These are phyloP conservation scores for Wolfiporia cocos DNA, from an alignment of 1,284 basidiomycete species.

Conservation along the genomic window DNA sequence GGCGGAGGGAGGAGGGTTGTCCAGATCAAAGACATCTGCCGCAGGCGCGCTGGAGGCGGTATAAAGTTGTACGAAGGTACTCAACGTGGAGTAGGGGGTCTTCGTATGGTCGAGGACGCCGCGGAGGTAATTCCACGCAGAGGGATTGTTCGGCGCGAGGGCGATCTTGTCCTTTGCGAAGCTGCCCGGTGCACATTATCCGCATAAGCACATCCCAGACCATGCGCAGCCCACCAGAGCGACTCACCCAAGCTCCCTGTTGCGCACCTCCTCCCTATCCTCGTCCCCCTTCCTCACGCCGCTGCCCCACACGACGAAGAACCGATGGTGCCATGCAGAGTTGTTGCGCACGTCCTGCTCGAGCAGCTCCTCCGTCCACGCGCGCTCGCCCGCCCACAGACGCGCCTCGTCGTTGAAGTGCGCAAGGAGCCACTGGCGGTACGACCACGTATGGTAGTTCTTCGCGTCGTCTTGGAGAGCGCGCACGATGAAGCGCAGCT, in stretches of 20 bases:
- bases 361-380: constrained; percentile 75
- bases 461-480: constrained; percentile 75
- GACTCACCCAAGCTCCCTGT: constrained; percentile 68
- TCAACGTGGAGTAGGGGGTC: constrained; percentile 49
- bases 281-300: constrained; percentile 54
- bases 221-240: constrained; percentile 5
- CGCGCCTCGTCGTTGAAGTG: constrained; percentile 60
- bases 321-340: constrained; percentile 97
- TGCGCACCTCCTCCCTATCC: constrained; percentile 48
- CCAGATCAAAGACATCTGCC: constrained; percentile 58
- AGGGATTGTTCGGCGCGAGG: constrained; percentile 86
- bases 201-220: not conserved
- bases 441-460: constrained; percentile 97
- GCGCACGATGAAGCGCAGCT: constrained; percentile 75
- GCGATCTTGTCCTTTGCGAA: constrained; percentile 75
- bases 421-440: constrained; percentile 87
- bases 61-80: constrained; percentile 63
- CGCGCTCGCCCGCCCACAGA: constrained; percentile 76
- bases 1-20: constrained; percentile 62
- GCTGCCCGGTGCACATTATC: constrained; percentile 20
- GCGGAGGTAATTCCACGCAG: constrained; percentile 92
- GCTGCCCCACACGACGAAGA: constrained; percentile 82
- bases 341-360: constrained; percentile 87
- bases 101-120: constrained; percentile 61
- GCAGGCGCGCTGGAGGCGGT: constrained; percentile 28